phyloP scores from a whole-genome alignment of 106 monocot genomes.

The Acorus calamus region DNA sequence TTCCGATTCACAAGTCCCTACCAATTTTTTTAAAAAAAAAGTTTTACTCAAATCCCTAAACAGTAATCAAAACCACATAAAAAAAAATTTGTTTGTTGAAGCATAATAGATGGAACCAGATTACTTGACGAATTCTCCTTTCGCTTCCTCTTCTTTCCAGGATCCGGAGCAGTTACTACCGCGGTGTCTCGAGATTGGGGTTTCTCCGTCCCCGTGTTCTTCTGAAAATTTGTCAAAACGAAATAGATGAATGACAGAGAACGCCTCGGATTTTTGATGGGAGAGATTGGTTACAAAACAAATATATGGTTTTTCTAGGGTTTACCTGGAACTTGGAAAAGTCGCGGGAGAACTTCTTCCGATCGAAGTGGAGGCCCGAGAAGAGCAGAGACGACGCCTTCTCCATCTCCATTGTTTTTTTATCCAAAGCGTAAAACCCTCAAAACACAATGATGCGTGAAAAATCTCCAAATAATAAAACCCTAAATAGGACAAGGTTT shows the following conservation, averaged over 20 bases:
- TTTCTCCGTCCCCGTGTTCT: no score
- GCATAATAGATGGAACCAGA: neutral
- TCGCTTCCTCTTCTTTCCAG: slow-evolving; percentile 42
- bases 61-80: neutral
- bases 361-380: slow-evolving; percentile 57
- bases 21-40: slow-evolving; percentile 2
- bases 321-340: slow-evolving; percentile 46
- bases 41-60: neutral
- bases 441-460: no score
- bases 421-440: no score
- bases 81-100: neutral
- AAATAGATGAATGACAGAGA: no score
- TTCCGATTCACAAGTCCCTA: slow-evolving; percentile 9
- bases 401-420: slow-evolving; percentile 27
- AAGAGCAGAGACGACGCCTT: slow-evolving; percentile 56
- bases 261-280: neutral
- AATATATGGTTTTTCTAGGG: neutral
- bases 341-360: slow-evolving; percentile 53
- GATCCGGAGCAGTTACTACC: neutral
- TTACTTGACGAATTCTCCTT: slow-evolving; percentile 13
- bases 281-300: neutral
- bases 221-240: no score
- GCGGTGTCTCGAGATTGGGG: no score
- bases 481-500: no score
- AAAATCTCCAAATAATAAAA: no score